A percentile compares a stretch with the other conserved stretches of the same genome.
Conservation (phyloP, 495 filamentous ascomycete species). For the Aspergillus biplanus region DNA sequence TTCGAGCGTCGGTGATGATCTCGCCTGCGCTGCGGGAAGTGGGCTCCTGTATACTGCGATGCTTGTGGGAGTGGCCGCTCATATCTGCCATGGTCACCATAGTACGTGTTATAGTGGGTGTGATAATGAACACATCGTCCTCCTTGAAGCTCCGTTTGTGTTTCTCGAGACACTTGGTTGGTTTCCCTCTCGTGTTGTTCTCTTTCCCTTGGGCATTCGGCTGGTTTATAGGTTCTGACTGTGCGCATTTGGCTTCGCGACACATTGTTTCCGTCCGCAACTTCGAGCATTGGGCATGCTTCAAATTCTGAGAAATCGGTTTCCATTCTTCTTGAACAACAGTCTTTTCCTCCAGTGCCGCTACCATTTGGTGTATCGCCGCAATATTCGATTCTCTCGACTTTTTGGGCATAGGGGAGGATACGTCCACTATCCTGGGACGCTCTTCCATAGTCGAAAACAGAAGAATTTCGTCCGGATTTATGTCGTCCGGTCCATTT, state of each 20-base stretch:
- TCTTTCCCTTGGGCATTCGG: conserved; percentile 33
- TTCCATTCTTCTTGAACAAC: conserved; percentile 37
- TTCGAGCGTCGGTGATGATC: conserved; percentile 36
- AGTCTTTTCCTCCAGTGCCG: conserved; percentile 27
- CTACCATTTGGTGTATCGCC: conserved; percentile 15
- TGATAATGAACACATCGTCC: conserved; percentile 56
- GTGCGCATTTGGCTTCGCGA: conserved; percentile 32
- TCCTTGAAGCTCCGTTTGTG: conserved; percentile 23
- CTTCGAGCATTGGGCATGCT: conserved; percentile 48
- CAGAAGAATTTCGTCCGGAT: conserved; percentile 47
- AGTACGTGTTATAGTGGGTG: conserved; percentile 51
- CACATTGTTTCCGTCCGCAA: conserved; percentile 36
- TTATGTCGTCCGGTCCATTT: conserved; percentile 38
- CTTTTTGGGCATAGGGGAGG: conserved; percentile 30
- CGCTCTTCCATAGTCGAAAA: conserved; percentile 39
- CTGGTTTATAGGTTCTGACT: conserved; percentile 26
- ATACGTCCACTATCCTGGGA: conserved; percentile 31
- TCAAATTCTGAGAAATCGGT: conserved; percentile 48
- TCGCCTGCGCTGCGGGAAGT: conserved; percentile 28
- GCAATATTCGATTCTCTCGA: conserved; percentile 29
- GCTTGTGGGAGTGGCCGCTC: conserved; percentile 16
- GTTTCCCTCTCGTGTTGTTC: conserved; percentile 24
- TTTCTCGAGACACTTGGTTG: conserved; percentile 20
- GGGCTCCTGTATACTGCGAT: conserved; percentile 9
- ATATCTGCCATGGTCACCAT: conserved; percentile 32